Evolutionary conservation across 257 asterid genomes (phyloP).

Genomic region (Primulina eburnea): DNA sequence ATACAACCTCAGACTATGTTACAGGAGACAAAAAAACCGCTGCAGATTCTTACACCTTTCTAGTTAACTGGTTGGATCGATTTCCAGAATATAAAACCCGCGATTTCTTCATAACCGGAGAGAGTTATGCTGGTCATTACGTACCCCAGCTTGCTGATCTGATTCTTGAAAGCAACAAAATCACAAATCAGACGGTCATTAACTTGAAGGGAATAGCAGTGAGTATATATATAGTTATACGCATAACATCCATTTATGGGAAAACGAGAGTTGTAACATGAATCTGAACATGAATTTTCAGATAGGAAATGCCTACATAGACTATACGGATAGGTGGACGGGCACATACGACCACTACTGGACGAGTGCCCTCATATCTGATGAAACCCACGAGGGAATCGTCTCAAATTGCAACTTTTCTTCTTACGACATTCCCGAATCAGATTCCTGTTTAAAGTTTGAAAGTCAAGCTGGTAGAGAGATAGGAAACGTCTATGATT

Average conservation of each 20-base stretch:
- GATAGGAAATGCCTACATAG: constrained; percentile 65
- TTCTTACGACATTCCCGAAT: not conserved
- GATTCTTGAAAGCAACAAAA: constrained; percentile 45
- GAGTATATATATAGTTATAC: constrained; percentile 14
- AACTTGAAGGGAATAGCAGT: constrained; percentile 66
- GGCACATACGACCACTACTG: constrained; percentile 56
- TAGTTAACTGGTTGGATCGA: constrained; percentile 67
- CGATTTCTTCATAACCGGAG: constrained; percentile 57
- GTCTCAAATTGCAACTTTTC: constrained; percentile 44
- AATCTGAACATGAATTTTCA: constrained; percentile 24
- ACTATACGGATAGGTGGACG: constrained; percentile 24
- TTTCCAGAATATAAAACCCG: constrained; percentile 62
- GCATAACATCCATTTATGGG: not conserved
- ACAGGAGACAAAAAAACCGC: constrained; percentile 55
- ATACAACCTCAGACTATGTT: constrained; percentile 49
- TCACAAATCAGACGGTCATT: constrained; percentile 46
- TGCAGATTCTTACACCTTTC: constrained; percentile 49
- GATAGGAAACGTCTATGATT: constrained; percentile 23
- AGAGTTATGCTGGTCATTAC: constrained; percentile 74
- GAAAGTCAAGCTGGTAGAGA: constrained; percentile 21
- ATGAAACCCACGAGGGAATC: constrained; percentile 51
- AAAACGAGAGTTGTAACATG: not conserved
- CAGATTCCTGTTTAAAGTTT: constrained; percentile 31
- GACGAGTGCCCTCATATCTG: constrained; percentile 61
- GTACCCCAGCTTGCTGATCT: constrained; percentile 68